Base-by-base conservation (phyloP, 192 early-diverging fungal genomes). In the Bifiguratus adelaidae region DNA sequence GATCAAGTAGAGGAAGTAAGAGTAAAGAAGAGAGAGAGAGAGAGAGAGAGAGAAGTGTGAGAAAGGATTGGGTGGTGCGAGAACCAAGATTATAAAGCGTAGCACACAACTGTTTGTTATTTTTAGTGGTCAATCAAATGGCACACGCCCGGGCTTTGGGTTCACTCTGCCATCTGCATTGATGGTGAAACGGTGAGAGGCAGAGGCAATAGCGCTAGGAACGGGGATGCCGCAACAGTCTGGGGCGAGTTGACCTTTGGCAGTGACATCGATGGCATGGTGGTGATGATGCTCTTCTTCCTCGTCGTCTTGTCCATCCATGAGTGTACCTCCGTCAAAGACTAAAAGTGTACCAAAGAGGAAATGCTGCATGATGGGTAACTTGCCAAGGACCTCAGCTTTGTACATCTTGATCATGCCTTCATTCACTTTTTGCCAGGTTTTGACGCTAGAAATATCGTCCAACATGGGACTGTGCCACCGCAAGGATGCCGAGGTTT, bases 281-380 rank as follows among this genome's bases (percentile, higher is more conserved):
- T 68, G 65, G 58, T 73, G 60, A 0, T 60, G 70, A 32, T 66
- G 65, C 2, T 74, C 74, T n/a, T 76, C 66, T 24, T 81, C 70
- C 3, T 63, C 46, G 23, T 53, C 55, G 2, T 67, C 69, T 2
- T 60, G 55, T 15, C 44, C 16, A 21, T 41, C 53, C n/a, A n/a
- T n/a, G n/a, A n/a, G n/a, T 7, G 40, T 49, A 30, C 59, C 59
- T 4, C 76, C 76, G 47, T 78, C 71, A 57, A 97, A 97, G 20
- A 67, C 58, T 20, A 97, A 52, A 20, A 94, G 50, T 2, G 76
- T 74, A 16, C 93, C 95, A 78, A 98, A 98, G 55, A 94, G 69
- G 60, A 93, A 96, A 53, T 98, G 95, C 65, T 98, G 95, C 93
- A 96, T 95, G 40, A 98, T 94, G 2, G 95, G 95, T 22, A 98